These are phyloP conservation scores for Wickerhamomyces hampshirensis DNA, from an alignment of 805 yeast species.

Conservation along the genomic window DNA sequence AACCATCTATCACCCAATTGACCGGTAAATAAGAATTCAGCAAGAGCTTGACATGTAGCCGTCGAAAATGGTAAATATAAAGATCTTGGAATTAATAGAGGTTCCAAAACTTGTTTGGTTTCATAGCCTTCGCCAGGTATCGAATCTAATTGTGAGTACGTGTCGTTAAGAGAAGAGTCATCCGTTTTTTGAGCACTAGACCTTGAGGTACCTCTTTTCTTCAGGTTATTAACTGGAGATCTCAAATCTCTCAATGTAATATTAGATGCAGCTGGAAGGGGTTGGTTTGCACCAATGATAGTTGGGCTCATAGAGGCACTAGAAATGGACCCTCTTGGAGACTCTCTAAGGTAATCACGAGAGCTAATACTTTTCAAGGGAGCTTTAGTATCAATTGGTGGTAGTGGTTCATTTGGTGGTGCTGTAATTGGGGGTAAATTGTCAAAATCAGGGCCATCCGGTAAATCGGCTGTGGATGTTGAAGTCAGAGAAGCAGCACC, in stretches of 20 bases:
- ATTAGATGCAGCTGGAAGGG: conserved; percentile 4
- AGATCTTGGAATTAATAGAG: conserved; percentile 61
- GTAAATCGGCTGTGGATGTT: conserved; percentile 22
- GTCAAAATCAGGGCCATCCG: conserved; percentile 25
- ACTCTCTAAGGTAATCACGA: conserved; percentile 23
- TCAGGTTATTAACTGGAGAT: conserved; percentile 12
- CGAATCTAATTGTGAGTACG: conserved; percentile 13
- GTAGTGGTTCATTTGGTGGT: conserved; percentile 50
- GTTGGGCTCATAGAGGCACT: conserved; percentile 15
- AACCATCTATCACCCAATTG: conserved; percentile 74
- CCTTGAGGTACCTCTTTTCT: conserved; percentile 17
- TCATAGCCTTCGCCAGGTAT: conserved; percentile 11
- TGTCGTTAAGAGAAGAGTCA: conserved; percentile 12
- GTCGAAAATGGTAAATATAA: conserved; percentile 66
- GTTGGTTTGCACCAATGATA: background rate
- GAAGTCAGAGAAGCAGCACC: conserved; percentile 26
- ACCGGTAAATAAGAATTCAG: conserved; percentile 75
- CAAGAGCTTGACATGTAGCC: conserved; percentile 55
- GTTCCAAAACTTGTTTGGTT: conserved; percentile 39
- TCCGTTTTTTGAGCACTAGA: conserved; percentile 16
- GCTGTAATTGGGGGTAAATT: conserved; percentile 52
- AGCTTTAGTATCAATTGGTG: conserved; percentile 20
- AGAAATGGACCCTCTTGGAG: conserved; percentile 47
- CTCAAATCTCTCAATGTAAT: conserved; percentile 20
- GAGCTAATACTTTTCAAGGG: conserved; percentile 10